Percentiles rank a stretch among this genome's conserved stretches.
Conservation (phyloP, 2,329 filamentous ascomycete species). For the Berkeleyomyces basicola region DNA sequence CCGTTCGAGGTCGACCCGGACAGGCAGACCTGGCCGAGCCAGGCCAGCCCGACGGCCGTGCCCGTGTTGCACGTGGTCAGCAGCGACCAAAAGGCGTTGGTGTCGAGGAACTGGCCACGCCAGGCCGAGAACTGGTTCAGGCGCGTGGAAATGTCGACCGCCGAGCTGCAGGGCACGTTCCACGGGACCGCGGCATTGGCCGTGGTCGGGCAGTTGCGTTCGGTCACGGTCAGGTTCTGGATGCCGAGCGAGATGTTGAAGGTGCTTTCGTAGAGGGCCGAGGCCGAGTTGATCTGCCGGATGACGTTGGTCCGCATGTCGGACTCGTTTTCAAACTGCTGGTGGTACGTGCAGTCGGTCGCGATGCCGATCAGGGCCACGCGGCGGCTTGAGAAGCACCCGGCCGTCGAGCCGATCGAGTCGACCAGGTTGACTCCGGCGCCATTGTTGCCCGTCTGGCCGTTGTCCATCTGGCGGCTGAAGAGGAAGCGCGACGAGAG, state of each 20-base stretch:
- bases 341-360: conserved; percentile 80
- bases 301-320: conserved; percentile 58
- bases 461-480: conserved; percentile 55
- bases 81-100: conserved; percentile 85
- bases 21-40: conserved; percentile 76
- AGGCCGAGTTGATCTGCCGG: conserved; percentile 68
- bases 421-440: conserved; percentile 61
- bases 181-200: conserved; percentile 54
- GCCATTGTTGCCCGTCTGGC: conserved; percentile 50
- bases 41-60: conserved; percentile 76
- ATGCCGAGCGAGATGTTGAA: conserved; percentile 94
- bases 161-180: conserved; percentile 59
- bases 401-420: conserved; percentile 66
- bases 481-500: conserved; percentile 51
- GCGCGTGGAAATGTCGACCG: conserved; percentile 53
- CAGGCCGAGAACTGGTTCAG: conserved; percentile 79
- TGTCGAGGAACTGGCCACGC: conserved; percentile 62
- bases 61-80: conserved; percentile 68
- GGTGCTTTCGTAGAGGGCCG: conserved; percentile 69
- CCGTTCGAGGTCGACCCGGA: conserved; percentile 37
- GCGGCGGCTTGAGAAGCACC: conserved; percentile 78
- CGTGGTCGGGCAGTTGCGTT: conserved; percentile 55
- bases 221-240: conserved; percentile 65
- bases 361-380: conserved; percentile 85
- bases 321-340: conserved; percentile 48